Evolutionary conservation across 2,329 filamentous ascomycete genomes (phyloP).

Genomic region (Fusarium nurragi): DNA sequence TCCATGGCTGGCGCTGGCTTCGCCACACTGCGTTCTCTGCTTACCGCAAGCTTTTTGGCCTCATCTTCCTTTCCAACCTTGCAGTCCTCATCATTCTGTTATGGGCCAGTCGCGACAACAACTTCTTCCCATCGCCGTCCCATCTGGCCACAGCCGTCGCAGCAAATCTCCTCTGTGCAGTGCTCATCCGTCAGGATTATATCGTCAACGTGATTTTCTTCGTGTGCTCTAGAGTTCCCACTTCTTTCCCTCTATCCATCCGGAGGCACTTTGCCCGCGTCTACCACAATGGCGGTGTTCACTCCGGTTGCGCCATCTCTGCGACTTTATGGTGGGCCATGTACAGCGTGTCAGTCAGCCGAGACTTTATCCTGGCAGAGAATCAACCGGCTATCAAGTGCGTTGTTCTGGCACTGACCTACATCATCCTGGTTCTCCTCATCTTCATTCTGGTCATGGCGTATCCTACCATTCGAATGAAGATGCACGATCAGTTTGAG

Average conservation of each 20-base stretch:
- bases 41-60: constrained; percentile 28
- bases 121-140: constrained; percentile 18
- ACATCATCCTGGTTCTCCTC: constrained; percentile 32
- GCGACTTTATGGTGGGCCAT: constrained; percentile 53
- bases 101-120: constrained; percentile 1
- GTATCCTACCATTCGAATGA: constrained; percentile 39
- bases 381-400: constrained; percentile 9
- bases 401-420: constrained; percentile 41
- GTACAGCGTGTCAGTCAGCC: constrained; percentile 28
- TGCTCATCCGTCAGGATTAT: constrained; percentile 60
- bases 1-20: constrained; percentile 32
- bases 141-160: constrained; percentile 30
- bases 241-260: constrained; percentile 55
- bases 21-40: constrained; percentile 26
- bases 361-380: constrained; percentile 2
- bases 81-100: constrained; percentile 18
- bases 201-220: constrained; percentile 58
- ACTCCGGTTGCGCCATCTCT: constrained; percentile 55
- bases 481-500: constrained; percentile 71
- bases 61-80: constrained; percentile 28
- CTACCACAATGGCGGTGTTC: constrained; percentile 57
- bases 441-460: constrained; percentile 42
- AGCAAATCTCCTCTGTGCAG: constrained; percentile 51
- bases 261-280: constrained; percentile 54
- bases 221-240: constrained; percentile 51